These are phyloP conservation scores for Jacaranda copaia DNA, from an alignment of 257 asterid species.

Conservation along the genomic window DNA sequence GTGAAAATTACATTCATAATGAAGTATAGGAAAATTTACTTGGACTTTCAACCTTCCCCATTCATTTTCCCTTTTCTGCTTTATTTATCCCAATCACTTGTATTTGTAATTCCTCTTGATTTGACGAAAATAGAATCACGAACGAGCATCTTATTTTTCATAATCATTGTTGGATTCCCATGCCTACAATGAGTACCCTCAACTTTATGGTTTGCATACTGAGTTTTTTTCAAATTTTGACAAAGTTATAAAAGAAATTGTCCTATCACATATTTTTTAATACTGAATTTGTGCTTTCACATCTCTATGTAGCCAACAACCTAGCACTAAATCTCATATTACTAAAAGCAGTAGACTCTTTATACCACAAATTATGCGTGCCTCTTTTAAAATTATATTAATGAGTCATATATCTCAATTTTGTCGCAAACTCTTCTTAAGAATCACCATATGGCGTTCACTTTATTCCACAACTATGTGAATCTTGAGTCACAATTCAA, in stretches of 20 bases:
- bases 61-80: too few relatives aligned
- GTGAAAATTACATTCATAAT: too few relatives aligned
- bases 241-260: neutral
- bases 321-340: slow-evolving; percentile 5
- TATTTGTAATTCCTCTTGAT: neutral
- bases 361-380: neutral
- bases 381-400: neutral
- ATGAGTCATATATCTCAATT: neutral
- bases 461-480: too few relatives aligned
- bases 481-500: neutral
- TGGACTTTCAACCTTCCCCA: too few relatives aligned
- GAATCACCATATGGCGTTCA: neutral
- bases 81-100: too few relatives aligned
- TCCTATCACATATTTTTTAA: slow-evolving; percentile 2
- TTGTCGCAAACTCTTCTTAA: too few relatives aligned
- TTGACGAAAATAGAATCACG: neutral
- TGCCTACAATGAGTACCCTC: slow-evolving; percentile 5
- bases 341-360: slow-evolving; percentile 22
- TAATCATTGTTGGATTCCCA: neutral
- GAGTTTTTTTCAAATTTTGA: neutral
- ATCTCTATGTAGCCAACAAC: slow-evolving; percentile 8
- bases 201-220: neutral
- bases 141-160: neutral
- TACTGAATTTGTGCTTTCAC: neutral
- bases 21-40: too few relatives aligned